Evolutionary conservation across 306 rosid genomes (phyloP), one percentile per base, ranked within the genome.

Genomic region (Fragaria ananassa): DNA sequence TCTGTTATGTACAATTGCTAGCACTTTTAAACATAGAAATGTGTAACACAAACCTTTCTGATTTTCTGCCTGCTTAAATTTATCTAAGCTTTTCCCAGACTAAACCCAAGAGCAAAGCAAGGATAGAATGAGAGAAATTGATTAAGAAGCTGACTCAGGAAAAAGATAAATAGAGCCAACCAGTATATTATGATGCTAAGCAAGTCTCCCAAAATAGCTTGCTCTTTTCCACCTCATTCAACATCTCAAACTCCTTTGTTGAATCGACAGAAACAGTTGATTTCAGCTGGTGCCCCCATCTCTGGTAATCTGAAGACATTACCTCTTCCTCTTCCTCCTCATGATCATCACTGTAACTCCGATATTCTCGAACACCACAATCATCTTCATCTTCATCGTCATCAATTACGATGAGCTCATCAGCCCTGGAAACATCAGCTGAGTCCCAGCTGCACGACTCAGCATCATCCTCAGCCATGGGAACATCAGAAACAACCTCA

Each of bases 131-230:
- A 61, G 6, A 61, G 6, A 34, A 18, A 68, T 1, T 21, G 64
- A 45, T 8, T 23, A 54, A 29, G 11, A 44, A 17, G 60, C 23
- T 29, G 70, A 60, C 46, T 61, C 61, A 10, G 46, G 39, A 62
- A 73, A 35, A 60, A n/a, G 6, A 47, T 34, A 14, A n/a, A 10
- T 65, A 65, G 29, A 65, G 70, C 70, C 70, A 70, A 18, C 25
- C 25, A 29, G 60, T 46, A 10, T 62, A 10, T 85, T 68, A 90
- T 19, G 99, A 92, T 14, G 97, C 96, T 90, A 95, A 81, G 44
- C 99, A 95, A 82, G 98, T 78, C 80, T 95, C 99, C 99, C 99
- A 95, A 81, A 95, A 95, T 0, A 79, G 75, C 90, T 80, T 85
- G 82, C 83, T 91, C 88, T 88, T 92, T 76, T 95, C 99, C 87